phyloP scores from a whole-genome alignment of 2,329 filamentous ascomycete species.

The Bipolaris cookei region DNA sequence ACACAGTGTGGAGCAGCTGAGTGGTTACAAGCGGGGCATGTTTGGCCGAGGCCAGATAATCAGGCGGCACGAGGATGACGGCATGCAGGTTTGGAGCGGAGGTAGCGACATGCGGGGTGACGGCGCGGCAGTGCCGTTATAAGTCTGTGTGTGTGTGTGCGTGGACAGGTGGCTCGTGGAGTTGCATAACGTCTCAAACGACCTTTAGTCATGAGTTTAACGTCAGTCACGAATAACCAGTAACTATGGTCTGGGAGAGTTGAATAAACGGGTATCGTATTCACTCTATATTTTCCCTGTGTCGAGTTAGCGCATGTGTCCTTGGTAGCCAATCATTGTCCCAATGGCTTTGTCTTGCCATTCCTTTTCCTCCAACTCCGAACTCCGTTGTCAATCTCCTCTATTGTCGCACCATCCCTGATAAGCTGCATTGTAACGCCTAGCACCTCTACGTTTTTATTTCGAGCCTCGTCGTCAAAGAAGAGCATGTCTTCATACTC shows the following conservation, averaged over 20 bases:
- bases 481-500: conserved; percentile 87
- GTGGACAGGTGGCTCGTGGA: too few relatives aligned
- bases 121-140: conserved; percentile 67
- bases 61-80: conserved; percentile 76
- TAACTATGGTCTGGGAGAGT: not conserved
- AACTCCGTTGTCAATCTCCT: conserved; percentile 80
- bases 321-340: not conserved
- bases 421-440: conserved; percentile 88
- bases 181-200: too few relatives aligned
- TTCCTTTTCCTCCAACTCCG: conserved; percentile 79
- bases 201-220: not conserved
- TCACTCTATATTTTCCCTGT: not conserved
- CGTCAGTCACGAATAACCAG: not conserved
- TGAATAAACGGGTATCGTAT: not conserved
- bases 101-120: conserved; percentile 90
- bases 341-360: conserved; percentile 49
- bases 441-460: conserved; percentile 78
- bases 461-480: conserved; percentile 90
- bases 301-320: not conserved
- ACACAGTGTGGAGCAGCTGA: conserved; percentile 73
- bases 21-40: conserved; percentile 67
- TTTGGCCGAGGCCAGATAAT: conserved; percentile 93
- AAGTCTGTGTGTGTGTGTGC: not conserved
- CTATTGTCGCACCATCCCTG: conserved; percentile 75
- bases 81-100: conserved; percentile 77